Evolutionary conservation across 1,284 basidiomycete genomes (phyloP).

Genomic region (Ustilago sp.): DNA sequence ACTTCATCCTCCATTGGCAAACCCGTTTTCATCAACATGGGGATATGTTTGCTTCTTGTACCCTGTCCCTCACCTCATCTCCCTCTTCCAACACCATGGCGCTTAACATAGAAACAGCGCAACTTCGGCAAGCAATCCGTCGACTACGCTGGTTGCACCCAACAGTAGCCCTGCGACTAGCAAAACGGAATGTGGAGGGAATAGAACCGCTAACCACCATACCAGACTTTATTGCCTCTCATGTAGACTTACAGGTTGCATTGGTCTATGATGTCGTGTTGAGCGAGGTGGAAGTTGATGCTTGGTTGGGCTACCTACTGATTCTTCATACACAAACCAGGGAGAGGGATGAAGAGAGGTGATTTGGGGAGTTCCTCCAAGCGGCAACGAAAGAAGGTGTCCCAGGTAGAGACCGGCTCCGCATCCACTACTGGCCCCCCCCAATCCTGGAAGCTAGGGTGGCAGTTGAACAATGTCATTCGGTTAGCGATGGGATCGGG

Average conservation of each 20-base stretch:
- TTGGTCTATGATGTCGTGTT: constrained; percentile 32
- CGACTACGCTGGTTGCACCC: constrained; percentile 30
- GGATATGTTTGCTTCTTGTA: constrained; percentile 40
- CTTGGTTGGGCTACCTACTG: constrained; percentile 31
- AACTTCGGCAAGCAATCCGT: constrained; percentile 27
- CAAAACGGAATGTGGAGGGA: constrained; percentile 14
- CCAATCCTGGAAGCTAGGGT: constrained; percentile 10
- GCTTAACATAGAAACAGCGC: background rate
- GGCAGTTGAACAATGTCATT: constrained; percentile 34
- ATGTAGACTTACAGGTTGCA: constrained; percentile 43
- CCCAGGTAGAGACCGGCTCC: constrained; percentile 21
- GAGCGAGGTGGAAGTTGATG: constrained; percentile 15
- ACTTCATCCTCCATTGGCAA: constrained; percentile 49
- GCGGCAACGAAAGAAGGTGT: constrained; percentile 17
- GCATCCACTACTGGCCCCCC: constrained; percentile 30
- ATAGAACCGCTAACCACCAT: constrained; percentile 9
- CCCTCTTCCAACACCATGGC: background rate
- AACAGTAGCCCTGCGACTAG: constrained; percentile 26
- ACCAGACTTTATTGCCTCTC: constrained; percentile 7
- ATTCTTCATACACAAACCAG: constrained; percentile 15
- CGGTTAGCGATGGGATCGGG: constrained; percentile 34
- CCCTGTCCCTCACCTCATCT: constrained; percentile 6
- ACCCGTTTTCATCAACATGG: constrained; percentile 41
- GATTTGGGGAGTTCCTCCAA: constrained; percentile 6
- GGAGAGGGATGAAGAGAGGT: constrained; percentile 2